Base-by-base conservation (phyloP, 2,329 filamentous ascomycete genomes). In the Xylariaceae sp. region DNA sequence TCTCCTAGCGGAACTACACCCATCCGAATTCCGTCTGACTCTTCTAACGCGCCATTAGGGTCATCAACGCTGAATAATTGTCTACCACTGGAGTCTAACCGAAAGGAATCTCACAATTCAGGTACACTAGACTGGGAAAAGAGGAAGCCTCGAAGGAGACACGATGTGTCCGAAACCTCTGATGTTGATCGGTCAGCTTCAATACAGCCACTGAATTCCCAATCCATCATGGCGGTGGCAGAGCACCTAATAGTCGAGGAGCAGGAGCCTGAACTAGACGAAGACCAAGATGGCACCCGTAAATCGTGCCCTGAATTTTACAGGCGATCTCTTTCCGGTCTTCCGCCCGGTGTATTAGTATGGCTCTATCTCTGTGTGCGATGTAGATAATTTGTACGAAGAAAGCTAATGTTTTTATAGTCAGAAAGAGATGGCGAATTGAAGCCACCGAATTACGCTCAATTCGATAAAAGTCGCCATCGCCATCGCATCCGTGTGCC, bases 281-380 rank as follows among this genome's bases (percentile, higher is more conserved):
- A 55, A 3, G 51, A 64, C 15, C 55, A 64, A 50, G 56, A 44
- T 15, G 56, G 45, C 42, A 59, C 55, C 15, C 51, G 62, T 7
- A 68, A 67, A 44, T 72, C 70, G 18, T 71, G 70, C 34, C 71
- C 71, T 10, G 70, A 72, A 37, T 57, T 72, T 13, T 63, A 67
- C 50, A 62, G 53, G 37, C 59, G 60, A 34, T 53, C 64, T 35
- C 51, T 42, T 42, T 51, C 58, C 4, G 54, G 35, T 48, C 4
- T 37, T 42, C 52, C 44, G 3, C 51, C 55, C 3, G 30, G 37
- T 42, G 9, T 42, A 42, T 45, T 42, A 9, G 23, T 23, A 30
- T 45, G 17, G 53, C 58, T 10, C 39, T 44, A 57, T 34, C 8
- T 55, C 17, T 55, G 64, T 64, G 62, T 42, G 59, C 10, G 2